These are phyloP conservation scores for Fusarium beomiforme DNA, from an alignment of 2,329 filamentous ascomycete species.

Conservation along the genomic window DNA sequence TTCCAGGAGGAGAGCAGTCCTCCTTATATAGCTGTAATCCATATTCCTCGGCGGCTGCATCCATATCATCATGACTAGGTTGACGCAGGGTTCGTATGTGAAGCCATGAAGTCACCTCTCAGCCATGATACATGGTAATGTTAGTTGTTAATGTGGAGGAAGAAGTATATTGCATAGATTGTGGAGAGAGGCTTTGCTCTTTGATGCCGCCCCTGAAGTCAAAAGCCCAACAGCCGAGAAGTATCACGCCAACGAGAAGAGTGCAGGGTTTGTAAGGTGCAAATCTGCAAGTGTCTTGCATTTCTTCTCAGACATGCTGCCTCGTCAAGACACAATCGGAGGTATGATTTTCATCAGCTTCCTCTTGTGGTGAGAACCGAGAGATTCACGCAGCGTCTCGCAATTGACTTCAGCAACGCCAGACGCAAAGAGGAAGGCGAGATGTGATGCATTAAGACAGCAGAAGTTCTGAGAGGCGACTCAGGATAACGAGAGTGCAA, in stretches of 20 bases:
- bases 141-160: not conserved
- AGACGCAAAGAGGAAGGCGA: conserved; percentile 41
- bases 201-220: not conserved
- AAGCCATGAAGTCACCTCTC: not conserved
- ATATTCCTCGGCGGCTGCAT: not conserved
- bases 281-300: conserved; percentile 6
- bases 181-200: not conserved
- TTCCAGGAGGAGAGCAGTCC: not conserved
- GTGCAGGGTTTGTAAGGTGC: not conserved
- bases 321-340: conserved; percentile 15
- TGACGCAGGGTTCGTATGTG: not conserved
- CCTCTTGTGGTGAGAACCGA: conserved; percentile 31
- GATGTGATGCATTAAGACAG: conserved; percentile 5
- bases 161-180: not conserved
- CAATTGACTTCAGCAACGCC: conserved; percentile 7
- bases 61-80: not conserved
- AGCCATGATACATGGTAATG: not conserved
- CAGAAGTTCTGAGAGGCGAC: conserved; percentile 1
- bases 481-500: conserved; percentile 21
- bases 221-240: not conserved
- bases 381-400: conserved; percentile 10
- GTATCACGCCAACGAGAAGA: not conserved
- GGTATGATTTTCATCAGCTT: conserved; percentile 34
- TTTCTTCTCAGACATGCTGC: not conserved
- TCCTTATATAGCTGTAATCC: conserved; percentile 36